These are phyloP conservation scores for Microbotryum violaceum DNA, from an alignment of 1,284 basidiomycete species.

Conservation along the genomic window DNA sequence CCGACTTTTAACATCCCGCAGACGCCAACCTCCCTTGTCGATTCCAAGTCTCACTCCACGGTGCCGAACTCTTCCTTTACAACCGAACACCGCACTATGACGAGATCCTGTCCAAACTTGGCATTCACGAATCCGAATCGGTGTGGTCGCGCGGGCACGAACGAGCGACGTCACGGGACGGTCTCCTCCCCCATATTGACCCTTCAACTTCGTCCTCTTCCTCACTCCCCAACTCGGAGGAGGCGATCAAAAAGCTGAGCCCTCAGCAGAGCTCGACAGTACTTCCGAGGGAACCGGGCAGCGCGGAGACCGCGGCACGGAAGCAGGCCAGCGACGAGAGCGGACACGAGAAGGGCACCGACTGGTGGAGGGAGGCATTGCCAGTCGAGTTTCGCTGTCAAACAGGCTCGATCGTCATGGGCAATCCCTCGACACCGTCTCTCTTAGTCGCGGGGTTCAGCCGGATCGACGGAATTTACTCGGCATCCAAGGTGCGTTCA, in stretches of 20 bases:
- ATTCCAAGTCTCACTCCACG: constrained; percentile 66
- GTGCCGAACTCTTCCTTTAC: constrained; percentile 82
- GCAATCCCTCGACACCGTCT: constrained; percentile 73
- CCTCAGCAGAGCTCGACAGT: background rate
- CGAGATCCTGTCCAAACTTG: constrained; percentile 56
- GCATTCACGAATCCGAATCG: constrained; percentile 4
- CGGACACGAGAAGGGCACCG: constrained; percentile 41
- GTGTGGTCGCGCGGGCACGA: constrained; percentile 40
- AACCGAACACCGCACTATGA: constrained; percentile 83
- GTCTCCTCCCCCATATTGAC: background rate
- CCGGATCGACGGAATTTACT: constrained; percentile 64
- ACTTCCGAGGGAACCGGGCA: background rate
- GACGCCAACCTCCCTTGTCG: constrained; percentile 57
- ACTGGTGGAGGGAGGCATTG: constrained; percentile 62
- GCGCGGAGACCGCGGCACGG: background rate
- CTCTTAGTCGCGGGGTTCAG: constrained; percentile 71
- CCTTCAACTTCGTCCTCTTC: background rate
- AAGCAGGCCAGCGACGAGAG: constrained; percentile 44
- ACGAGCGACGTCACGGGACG: background rate
- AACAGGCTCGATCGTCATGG: constrained; percentile 69
- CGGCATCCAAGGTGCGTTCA: constrained; percentile 57
- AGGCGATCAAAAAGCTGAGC: background rate
- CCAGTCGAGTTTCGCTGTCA: constrained; percentile 66
- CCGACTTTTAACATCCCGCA: background rate
- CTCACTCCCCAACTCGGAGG: background rate